Base-by-base conservation (phyloP, 805 yeast species). In the Starmera quercuum region DNA sequence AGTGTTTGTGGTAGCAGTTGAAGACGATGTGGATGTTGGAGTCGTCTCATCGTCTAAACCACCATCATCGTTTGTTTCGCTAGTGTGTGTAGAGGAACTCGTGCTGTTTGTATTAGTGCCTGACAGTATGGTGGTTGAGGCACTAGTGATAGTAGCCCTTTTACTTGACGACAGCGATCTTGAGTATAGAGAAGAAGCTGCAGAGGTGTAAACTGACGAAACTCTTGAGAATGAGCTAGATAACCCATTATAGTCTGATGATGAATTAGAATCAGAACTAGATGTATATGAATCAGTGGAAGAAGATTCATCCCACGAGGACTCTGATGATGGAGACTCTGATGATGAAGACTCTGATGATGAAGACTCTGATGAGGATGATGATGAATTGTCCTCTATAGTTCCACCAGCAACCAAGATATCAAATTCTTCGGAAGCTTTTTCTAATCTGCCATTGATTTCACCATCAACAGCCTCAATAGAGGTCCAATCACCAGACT, bases 401-500 rank as follows among this genome's bases (percentile, higher is more conserved):
- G 59, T 58, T 28, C 37, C 38, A 31, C 63, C 66, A 22, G 44
- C 39, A 17, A 56, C 61, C 28, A 71, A 56, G 7, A 49, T 43
- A 20, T 51, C 56, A 43, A 66, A 71, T 31, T 71, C 73, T 12
- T 46, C 47, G 28, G 60, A 53, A n/a, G 72, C 81, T 36, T 64
- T 50, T 1, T 49, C 53, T 27, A 54, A 46, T 57, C 84, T 71
- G 19, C 87, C 88, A 44, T 76, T 68, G 26, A 85, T 68, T 33
- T 59, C 50, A 42, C 87, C 87, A 51, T 61, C 69, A 22, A 56
- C 56, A 16, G 84, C 73, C 27, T 63, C 46, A 39, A 80, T 78
- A 7, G 83, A 76, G 31, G 63, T 52, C 77, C 80, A 78, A 22
- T 54, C 45, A 34, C 88, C 90, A 11, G 74, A 47, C 19, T 61